phyloP scores from a whole-genome alignment of 2,329 filamentous ascomycete species.

The Pseudogymnoascus sp. region DNA sequence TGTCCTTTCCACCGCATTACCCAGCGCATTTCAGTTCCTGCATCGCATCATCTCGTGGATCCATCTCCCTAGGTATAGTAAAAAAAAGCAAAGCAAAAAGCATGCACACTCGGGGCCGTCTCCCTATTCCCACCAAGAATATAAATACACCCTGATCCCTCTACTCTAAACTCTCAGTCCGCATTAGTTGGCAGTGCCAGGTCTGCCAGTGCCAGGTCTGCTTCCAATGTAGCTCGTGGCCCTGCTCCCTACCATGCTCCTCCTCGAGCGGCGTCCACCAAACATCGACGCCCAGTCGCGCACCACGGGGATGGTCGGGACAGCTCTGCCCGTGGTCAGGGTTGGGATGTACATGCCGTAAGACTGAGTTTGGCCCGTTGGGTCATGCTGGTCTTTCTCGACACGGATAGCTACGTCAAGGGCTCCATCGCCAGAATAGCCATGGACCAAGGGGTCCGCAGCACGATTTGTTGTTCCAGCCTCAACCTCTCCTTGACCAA shows the following conservation, averaged over 20 bases:
- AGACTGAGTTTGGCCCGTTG: slow-evolving; percentile 66
- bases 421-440: slow-evolving; percentile 48
- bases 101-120: not conserved
- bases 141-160: not conserved
- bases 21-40: not conserved
- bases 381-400: slow-evolving; percentile 78
- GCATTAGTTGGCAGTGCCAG: not conserved
- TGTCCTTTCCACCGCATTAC: not conserved
- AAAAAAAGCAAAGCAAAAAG: not conserved
- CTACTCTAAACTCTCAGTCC: not conserved
- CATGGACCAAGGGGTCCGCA: slow-evolving; percentile 46
- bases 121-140: not conserved
- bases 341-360: slow-evolving; percentile 81
- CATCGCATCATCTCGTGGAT: not conserved
- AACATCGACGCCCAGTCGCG: not conserved
- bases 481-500: slow-evolving; percentile 68
- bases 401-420: slow-evolving; percentile 81
- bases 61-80: slow-evolving; percentile 1
- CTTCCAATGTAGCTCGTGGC: not conserved
- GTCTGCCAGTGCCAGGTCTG: not conserved
- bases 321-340: slow-evolving; percentile 10
- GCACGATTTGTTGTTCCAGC: slow-evolving; percentile 74
- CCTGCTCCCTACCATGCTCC: not conserved
- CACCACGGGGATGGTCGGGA: not conserved
- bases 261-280: not conserved